Percentiles rank a stretch among this genome's conserved stretches.
These are phyloP conservation scores for Myxozyma kluyveri DNA, from an alignment of 805 yeast species.

Conservation along the genomic window DNA sequence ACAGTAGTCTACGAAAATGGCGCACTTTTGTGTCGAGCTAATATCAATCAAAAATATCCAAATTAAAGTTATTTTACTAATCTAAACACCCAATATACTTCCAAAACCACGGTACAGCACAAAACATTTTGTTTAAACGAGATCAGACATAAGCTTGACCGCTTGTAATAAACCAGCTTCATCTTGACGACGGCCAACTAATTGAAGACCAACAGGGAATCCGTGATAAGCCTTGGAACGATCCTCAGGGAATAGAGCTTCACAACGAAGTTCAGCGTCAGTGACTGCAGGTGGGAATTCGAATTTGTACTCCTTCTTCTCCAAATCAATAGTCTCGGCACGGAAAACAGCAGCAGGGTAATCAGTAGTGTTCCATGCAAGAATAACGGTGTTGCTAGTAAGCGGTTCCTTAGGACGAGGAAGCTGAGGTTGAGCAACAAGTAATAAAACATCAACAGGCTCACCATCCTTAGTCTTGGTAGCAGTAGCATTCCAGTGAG, in stretches of 20 bases:
- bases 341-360: slow-evolving; percentile 30
- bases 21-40: no score
- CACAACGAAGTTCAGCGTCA: slow-evolving; percentile 17
- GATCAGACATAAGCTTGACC: slow-evolving; percentile 10
- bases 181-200: slow-evolving; percentile 30
- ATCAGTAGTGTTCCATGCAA: slow-evolving; percentile 31
- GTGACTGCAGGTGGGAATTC: slow-evolving; percentile 24
- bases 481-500: slow-evolving; percentile 42
- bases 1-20: no score
- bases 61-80: no score
- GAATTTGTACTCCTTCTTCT: slow-evolving; percentile 23
- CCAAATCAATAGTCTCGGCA: slow-evolving; percentile 19
- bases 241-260: slow-evolving; percentile 23
- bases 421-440: slow-evolving; percentile 44
- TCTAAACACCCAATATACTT: no score
- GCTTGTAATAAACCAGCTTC: slow-evolving; percentile 29
- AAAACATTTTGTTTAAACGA: slow-evolving; percentile 6
- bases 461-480: slow-evolving; percentile 38
- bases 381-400: slow-evolving; percentile 19
- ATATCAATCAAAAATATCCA: no score
- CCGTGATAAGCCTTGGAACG: slow-evolving; percentile 26
- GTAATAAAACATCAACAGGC: slow-evolving; percentile 47
- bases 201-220: slow-evolving; percentile 32
- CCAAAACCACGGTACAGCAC: no score
- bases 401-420: slow-evolving; percentile 29